phyloP scores from a whole-genome alignment of 1,284 basidiomycete species.

The Cystobasidiaceae sp. region DNA sequence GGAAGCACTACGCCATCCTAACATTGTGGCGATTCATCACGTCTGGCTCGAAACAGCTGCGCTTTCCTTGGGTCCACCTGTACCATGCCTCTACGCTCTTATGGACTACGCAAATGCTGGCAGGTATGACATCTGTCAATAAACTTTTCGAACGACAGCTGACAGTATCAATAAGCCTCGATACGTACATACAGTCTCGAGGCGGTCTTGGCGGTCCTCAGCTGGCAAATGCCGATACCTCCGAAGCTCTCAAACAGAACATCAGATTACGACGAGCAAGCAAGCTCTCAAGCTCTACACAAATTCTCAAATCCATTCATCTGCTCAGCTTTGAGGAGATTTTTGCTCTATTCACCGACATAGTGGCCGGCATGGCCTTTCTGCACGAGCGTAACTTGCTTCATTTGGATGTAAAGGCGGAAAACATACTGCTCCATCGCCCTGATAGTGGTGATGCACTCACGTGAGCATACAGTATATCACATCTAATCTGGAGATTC shows the following conservation, averaged over 20 bases:
- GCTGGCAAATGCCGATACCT: background rate
- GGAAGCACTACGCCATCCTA: conserved; percentile 38
- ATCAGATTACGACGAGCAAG: background rate
- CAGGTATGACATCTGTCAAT: conserved; percentile 5
- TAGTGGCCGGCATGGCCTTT: conserved; percentile 36
- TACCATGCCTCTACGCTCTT: conserved; percentile 40
- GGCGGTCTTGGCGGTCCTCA: conserved; percentile 4
- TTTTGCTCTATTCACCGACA: conserved; percentile 35
- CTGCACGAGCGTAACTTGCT: conserved; percentile 40
- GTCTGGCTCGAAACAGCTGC: conserved; percentile 38
- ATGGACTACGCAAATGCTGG: conserved; percentile 42
- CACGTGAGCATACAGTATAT: background rate
- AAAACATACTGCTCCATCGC: conserved; percentile 42
- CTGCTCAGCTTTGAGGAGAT: conserved; percentile 39
- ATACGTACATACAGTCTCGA: conserved; percentile 23
- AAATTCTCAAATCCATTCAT: conserved; percentile 33
- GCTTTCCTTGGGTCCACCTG: conserved; percentile 32
- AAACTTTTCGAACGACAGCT: background rate
- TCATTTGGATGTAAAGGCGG: conserved; percentile 43
- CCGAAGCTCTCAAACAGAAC: conserved; percentile 15
- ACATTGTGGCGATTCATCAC: conserved; percentile 41
- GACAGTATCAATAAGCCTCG: conserved; percentile 17
- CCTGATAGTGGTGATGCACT: conserved; percentile 33
- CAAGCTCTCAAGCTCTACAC: background rate
- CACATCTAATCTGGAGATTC: background rate